Percentiles rank a stretch among this genome's conserved stretches.
phyloP scores from a whole-genome alignment of 495 filamentous ascomycete genomes.

The Symbiotaphrina buchneri region DNA sequence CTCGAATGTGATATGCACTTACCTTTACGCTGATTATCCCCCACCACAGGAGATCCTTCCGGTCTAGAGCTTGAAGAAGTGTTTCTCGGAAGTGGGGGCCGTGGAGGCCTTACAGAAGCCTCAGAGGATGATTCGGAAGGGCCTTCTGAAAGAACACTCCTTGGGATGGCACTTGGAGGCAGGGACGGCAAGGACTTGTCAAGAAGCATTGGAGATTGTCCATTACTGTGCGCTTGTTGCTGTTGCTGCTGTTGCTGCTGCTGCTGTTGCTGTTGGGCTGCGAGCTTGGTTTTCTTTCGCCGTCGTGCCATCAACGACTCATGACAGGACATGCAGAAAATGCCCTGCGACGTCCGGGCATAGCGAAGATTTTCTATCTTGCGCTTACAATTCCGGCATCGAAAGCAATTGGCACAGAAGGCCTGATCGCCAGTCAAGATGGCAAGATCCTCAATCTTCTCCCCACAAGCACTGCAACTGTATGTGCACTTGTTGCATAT shows the following conservation, averaged over 20 bases:
- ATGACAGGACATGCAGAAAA: slow-evolving; percentile 99
- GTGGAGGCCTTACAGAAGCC: no score
- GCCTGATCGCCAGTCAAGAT: slow-evolving; percentile 97
- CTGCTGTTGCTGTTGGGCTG: slow-evolving; percentile 28
- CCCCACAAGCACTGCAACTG: slow-evolving; percentile 88
- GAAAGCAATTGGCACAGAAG: slow-evolving; percentile 95
- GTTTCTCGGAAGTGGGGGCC: no score
- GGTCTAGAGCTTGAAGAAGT: no score
- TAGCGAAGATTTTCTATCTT: slow-evolving; percentile 98
- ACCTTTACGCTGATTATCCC: no score
- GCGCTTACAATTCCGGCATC: slow-evolving; percentile 91
- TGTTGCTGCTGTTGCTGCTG: slow-evolving; percentile 11
- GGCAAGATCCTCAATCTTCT: slow-evolving; percentile 96
- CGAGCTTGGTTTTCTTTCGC: slow-evolving; percentile 63
- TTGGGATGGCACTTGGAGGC: slow-evolving; percentile 48
- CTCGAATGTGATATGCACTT: no score
- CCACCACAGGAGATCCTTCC: no score
- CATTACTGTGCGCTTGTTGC: slow-evolving; percentile 20
- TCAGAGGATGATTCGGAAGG: no score
- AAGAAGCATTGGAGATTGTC: slow-evolving; percentile 39
- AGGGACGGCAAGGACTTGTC: slow-evolving; percentile 92
- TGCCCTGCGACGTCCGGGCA: slow-evolving; percentile 91
- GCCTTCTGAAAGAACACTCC: slow-evolving; percentile 30
- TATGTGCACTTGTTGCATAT: slow-evolving; percentile 99
- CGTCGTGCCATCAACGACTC: slow-evolving; percentile 94